Evolutionary conservation across 1,284 basidiomycete genomes (phyloP), one percentile per base, ranked within the genome.

Genomic region (Takashimella tepidaria): DNA sequence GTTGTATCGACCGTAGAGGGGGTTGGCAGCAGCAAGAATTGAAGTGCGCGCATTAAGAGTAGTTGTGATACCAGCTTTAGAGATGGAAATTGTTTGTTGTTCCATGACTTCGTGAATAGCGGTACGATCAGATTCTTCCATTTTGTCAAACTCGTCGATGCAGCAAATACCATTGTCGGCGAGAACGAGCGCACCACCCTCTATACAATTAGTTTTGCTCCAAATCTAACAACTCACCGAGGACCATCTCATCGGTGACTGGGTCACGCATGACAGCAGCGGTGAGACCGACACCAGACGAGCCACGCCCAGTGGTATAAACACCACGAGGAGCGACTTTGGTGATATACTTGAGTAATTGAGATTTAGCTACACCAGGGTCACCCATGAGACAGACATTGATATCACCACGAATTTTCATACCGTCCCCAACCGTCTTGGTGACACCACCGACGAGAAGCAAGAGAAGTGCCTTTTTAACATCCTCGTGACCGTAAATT

Each of bases 21-120:
- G 96, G 75, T 99, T 99, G 43, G 96, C 96, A 6, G 96, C 96
- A 0, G 96, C 96, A 10, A 98, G 84, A 67, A 99, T 92, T 8
- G 96, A 98, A 0, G 95, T 97, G 41, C 96, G 85, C n/a, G 96
- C 96, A 68, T 98, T 99, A 40, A 98, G 81, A 0, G 96, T 98
- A 0, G 96, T 98, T 0, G 92, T 96, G 73, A 99, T 99, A 20
- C 96, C 96, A 2, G 96, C 96, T 78, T 99, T 99, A 44, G 92
- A 93, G 63, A 99, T 99, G 2, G 92, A 97, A 60, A 99, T 98
- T 1, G 96, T 99, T 76, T 99, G 95, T 72, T 99, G 95, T 75
- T 99, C 95, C 96, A 99, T 99, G 53, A 98, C 96, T 81, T 99
- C 96, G 79, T 99, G 96, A 60, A 99, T 98, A 12, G 96, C 92